These are phyloP conservation scores for Apiospora rasikravindrae DNA, from an alignment of 2,329 filamentous ascomycete species.

Conservation along the genomic window DNA sequence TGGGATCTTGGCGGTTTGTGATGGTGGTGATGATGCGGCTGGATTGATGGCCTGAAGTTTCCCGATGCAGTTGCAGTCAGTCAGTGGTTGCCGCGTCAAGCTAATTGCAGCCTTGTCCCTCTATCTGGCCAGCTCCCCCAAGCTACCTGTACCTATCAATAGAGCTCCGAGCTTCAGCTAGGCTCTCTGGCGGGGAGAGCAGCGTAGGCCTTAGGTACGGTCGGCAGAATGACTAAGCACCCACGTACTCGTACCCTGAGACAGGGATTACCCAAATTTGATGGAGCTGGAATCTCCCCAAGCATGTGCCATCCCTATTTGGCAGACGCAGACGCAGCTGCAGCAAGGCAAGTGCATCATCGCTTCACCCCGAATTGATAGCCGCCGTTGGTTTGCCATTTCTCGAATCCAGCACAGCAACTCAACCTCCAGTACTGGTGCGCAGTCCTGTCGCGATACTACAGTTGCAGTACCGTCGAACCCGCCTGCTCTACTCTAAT, in stretches of 20 bases:
- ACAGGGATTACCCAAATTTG: background rate
- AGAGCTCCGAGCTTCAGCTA: slow-evolving; percentile 11
- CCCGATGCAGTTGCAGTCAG: slow-evolving; percentile 9
- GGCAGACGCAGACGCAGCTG: background rate
- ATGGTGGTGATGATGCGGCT: slow-evolving; percentile 23
- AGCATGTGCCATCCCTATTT: slow-evolving; percentile 1
- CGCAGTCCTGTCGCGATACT: background rate
- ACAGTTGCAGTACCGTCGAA: background rate
- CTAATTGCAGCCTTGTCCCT: slow-evolving; percentile 15
- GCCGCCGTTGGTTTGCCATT: background rate
- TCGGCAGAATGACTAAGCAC: slow-evolving; percentile 14
- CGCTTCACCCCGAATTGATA: background rate
- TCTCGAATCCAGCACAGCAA: background rate
- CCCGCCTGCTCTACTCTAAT: background rate
- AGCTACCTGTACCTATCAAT: background rate
- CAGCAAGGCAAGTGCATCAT: too few relatives aligned
- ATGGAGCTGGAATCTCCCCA: background rate
- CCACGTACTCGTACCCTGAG: background rate
- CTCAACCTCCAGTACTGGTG: background rate
- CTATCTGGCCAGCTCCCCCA: slow-evolving; percentile 7
- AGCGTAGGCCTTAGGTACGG: too few relatives aligned
- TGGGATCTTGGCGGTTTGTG: slow-evolving; percentile 15
- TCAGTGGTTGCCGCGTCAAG: slow-evolving; percentile 22
- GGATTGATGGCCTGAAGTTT: slow-evolving; percentile 16
- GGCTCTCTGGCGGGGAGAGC: too few relatives aligned